These are phyloP conservation scores for Zygosaccharomyces pseudorouxii DNA, from an alignment of 805 yeast species.

Conservation along the genomic window DNA sequence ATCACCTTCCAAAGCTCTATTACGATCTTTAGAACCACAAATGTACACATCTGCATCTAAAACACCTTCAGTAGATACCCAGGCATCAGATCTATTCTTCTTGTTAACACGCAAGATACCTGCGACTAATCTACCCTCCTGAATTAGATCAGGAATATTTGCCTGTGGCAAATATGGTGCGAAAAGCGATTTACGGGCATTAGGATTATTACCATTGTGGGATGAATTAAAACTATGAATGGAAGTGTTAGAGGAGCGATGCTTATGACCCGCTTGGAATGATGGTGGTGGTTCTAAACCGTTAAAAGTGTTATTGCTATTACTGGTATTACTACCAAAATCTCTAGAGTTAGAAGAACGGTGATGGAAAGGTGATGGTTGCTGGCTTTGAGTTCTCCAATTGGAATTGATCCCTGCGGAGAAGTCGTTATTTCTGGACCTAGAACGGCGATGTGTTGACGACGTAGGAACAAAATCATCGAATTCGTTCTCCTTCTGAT, in stretches of 20 bases:
- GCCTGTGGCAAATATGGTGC: conserved; percentile 96
- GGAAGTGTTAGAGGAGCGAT: conserved; percentile 67
- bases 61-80: conserved; percentile 94
- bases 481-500: conserved; percentile 23
- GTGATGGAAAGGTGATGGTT: conserved; percentile 35
- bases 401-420: conserved; percentile 48
- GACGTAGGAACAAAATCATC: conserved; percentile 31
- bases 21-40: conserved; percentile 97
- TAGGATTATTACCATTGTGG: conserved; percentile 36
- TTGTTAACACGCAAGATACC: conserved; percentile 92
- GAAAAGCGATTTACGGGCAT: conserved; percentile 71
- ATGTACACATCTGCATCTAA: conserved; percentile 95
- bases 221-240: conserved; percentile 42
- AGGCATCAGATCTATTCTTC: conserved; percentile 95
- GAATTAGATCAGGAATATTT: conserved; percentile 79
- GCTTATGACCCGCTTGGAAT: conserved; percentile 76
- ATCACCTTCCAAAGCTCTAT: conserved; percentile 95
- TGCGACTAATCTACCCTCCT: conserved; percentile 86
- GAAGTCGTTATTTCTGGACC: conserved; percentile 25
- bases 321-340: conserved; percentile 8
- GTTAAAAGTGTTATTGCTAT: conserved; percentile 16
- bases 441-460: conserved; percentile 31
- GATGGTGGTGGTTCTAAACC: conserved; percentile 36
- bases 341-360: conserved; percentile 29
- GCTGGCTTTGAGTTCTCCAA: conserved; percentile 59